phyloP scores from a whole-genome alignment of 148 eudicot genomes.

The Fagopyrum homotropicum region DNA sequence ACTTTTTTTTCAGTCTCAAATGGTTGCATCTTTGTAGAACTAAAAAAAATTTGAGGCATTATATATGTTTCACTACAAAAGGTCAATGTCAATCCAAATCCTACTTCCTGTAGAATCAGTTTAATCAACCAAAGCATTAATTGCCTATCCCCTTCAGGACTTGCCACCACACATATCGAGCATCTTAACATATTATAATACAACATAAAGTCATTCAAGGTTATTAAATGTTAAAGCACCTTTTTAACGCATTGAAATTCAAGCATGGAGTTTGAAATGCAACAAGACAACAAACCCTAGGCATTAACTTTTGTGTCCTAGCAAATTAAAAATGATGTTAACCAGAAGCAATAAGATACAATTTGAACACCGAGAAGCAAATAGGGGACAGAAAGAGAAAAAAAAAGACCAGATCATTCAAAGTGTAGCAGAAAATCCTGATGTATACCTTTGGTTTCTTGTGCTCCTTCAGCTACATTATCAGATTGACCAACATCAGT shows the following conservation, averaged over 20 bases:
- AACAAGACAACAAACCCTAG: neutral
- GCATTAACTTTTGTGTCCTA: neutral
- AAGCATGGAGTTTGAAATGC: neutral
- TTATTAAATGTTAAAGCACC: neutral
- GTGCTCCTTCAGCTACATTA: constrained; percentile 24
- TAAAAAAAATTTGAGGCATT: too few relatives aligned
- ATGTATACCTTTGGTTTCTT: constrained; percentile 41
- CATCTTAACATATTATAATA: neutral
- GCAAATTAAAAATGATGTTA: neutral
- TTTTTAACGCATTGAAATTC: neutral
- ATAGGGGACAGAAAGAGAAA: neutral
- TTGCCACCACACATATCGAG: neutral
- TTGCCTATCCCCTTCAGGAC: neutral
- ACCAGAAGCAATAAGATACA: neutral
- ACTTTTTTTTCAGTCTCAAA: neutral
- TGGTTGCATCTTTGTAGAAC: neutral
- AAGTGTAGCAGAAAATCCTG: neutral
- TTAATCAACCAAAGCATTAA: neutral
- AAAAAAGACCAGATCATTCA: neutral
- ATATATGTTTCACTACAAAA: neutral
- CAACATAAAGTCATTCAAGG: neutral
- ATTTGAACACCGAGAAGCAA: neutral
- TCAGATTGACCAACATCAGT: constrained; percentile 3
- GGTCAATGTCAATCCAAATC: neutral
- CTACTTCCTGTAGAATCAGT: neutral